These are phyloP conservation scores for Galeopsis tetrahit DNA, from an alignment of 257 asterid species.

Conservation along the genomic window DNA sequence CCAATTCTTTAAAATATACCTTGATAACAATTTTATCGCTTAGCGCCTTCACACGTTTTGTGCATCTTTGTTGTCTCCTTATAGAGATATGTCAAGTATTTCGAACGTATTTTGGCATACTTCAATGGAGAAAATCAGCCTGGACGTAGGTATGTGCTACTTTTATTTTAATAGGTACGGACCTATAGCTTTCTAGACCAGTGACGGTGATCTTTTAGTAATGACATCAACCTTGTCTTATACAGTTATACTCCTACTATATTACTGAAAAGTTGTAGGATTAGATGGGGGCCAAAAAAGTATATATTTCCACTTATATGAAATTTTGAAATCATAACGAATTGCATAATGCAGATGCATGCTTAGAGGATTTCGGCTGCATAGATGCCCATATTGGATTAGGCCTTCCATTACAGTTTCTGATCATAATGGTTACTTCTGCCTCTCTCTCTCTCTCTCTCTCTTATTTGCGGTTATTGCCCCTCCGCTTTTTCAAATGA, in stretches of 20 bases:
- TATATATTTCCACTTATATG: conserved; percentile 16
- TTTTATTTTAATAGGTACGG: background rate
- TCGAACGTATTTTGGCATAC: conserved; percentile 80
- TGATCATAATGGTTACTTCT: conserved; percentile 75
- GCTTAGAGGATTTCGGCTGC: conserved; percentile 98
- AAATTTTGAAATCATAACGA: conserved; percentile 16
- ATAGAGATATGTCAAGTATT: conserved; percentile 97
- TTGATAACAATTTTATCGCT: conserved; percentile 18
- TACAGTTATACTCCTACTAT: background rate
- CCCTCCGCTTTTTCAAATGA: background rate
- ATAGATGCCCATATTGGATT: conserved; percentile 93
- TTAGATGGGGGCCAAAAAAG: conserved; percentile 26
- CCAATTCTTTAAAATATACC: conserved; percentile 7
- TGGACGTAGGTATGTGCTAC: conserved; percentile 79
- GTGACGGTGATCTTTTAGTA: conserved; percentile 19
- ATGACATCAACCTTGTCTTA: background rate
- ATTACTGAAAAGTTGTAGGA: conserved; percentile 12
- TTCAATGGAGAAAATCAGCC: conserved; percentile 98
- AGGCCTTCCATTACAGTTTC: conserved; percentile 90
- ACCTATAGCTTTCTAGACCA: conserved; percentile 20
- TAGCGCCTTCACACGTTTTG: conserved; percentile 24
- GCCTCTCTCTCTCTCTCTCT: conserved; percentile 10
- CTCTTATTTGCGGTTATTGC: background rate
- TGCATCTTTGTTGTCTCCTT: conserved; percentile 28
- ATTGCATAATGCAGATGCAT: conserved; percentile 72